Percentiles rank a stretch among this genome's conserved stretches.
These are phyloP conservation scores for Candida multigemmis DNA, from an alignment of 805 yeast species.

Conservation along the genomic window DNA sequence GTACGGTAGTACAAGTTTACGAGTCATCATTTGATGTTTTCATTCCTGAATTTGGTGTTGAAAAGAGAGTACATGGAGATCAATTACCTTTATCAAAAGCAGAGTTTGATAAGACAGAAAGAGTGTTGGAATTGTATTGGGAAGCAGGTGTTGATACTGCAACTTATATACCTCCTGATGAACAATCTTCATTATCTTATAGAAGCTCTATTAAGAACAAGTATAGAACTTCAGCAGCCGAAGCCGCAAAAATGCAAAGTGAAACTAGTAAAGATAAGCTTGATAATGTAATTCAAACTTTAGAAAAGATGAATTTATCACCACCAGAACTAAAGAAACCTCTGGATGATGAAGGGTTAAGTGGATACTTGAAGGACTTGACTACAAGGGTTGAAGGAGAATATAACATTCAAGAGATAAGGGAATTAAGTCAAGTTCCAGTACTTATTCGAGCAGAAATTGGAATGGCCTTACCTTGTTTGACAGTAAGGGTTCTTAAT, in stretches of 20 bases:
- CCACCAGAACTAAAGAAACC: conserved; percentile 35
- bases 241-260: conserved; percentile 57
- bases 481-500: conserved; percentile 83
- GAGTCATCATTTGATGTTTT: conserved; percentile 94
- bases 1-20: conserved; percentile 84
- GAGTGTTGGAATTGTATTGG: conserved; percentile 81
- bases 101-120: conserved; percentile 66
- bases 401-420: conserved; percentile 66
- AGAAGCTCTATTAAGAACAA: conserved; percentile 72
- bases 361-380: conserved; percentile 50
- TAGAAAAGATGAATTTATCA: conserved; percentile 39
- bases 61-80: conserved; percentile 94
- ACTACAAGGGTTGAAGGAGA: conserved; percentile 54
- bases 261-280: conserved; percentile 20
- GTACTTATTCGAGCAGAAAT: conserved; percentile 82
- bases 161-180: conserved; percentile 86
- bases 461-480: conserved; percentile 93
- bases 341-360: conserved; percentile 24
- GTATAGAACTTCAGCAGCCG: conserved; percentile 59
- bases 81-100: conserved; percentile 90
- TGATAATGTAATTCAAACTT: conserved; percentile 32
- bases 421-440: conserved; percentile 72
- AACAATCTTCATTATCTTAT: conserved; percentile 66
- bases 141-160: conserved; percentile 89
- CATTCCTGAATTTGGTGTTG: conserved; percentile 89